Percentiles rank a stretch among this genome's conserved stretches.
phyloP scores from a whole-genome alignment of 352 stramenopile genomes.

The Phytopythium helicoides region DNA sequence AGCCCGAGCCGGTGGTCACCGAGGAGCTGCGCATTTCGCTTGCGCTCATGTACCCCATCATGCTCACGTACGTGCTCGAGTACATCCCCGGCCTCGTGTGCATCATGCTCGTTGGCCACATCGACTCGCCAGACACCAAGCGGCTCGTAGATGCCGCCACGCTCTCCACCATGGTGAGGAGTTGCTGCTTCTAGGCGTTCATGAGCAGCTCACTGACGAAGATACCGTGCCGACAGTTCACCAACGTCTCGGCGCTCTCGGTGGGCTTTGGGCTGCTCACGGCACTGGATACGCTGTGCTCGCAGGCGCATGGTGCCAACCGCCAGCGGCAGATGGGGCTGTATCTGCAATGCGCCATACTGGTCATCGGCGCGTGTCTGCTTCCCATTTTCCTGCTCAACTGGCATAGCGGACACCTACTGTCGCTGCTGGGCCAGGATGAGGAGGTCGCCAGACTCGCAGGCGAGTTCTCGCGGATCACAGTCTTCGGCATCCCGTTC shows the following conservation, averaged over 20 bases:
- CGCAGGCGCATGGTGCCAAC: conserved; percentile 56
- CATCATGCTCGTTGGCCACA: conserved; percentile 64
- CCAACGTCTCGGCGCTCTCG: conserved; percentile 60
- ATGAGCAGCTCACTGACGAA: too few species aligned
- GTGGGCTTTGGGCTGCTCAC: conserved; percentile 63
- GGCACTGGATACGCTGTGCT: conserved; percentile 76
- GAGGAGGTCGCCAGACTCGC: conserved; percentile 38
- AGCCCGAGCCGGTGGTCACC: conserved; percentile 10
- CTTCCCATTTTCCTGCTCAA: conserved; percentile 45
- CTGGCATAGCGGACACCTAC: conserved; percentile 43
- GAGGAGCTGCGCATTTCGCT: conserved; percentile 20
- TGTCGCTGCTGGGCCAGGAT: conserved; percentile 48
- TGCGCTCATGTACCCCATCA: conserved; percentile 22
- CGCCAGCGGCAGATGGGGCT: conserved; percentile 53
- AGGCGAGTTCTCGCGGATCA: conserved; percentile 46
- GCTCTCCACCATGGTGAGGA: conserved; percentile 65
- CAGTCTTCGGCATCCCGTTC: conserved; percentile 52
- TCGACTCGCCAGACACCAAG: conserved; percentile 47
- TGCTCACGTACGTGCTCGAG: conserved; percentile 23
- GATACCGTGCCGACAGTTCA: conserved; percentile 40
- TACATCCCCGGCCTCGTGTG: conserved; percentile 51
- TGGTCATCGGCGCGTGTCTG: conserved; percentile 43
- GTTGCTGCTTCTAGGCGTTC: too few species aligned
- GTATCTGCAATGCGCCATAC: conserved; percentile 55
- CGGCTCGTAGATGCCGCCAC: conserved; percentile 67